Conservation (phyloP, 2,329 filamentous ascomycete genomes). For the Penicillium sp. region DNA sequence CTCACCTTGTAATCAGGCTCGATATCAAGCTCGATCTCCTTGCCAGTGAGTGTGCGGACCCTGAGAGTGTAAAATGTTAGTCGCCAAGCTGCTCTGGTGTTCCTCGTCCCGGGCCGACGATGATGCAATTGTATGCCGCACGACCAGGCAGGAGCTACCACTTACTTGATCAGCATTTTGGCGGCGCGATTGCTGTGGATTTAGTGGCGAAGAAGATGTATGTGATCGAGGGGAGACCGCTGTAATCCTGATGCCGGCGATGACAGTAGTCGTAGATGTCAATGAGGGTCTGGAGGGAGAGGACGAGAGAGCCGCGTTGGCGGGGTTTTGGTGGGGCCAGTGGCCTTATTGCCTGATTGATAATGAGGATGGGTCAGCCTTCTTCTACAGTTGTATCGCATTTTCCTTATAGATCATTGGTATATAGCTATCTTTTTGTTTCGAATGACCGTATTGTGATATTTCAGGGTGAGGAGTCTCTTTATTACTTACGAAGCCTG, state of each 20-base stretch:
- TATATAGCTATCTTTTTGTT: background rate
- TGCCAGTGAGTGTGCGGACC: slow-evolving; percentile 95
- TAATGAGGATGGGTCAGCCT: slow-evolving; percentile 17
- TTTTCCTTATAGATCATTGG: background rate
- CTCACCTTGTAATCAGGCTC: slow-evolving; percentile 87
- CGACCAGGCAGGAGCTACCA: slow-evolving; percentile 8
- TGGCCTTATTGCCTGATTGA: slow-evolving; percentile 31
- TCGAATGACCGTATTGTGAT: background rate
- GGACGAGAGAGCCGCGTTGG: slow-evolving; percentile 32
- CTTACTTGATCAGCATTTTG: slow-evolving; percentile 59
- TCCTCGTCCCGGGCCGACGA: slow-evolving; percentile 15
- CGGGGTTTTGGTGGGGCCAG: slow-evolving; percentile 40
- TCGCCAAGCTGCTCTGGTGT: slow-evolving; percentile 17
- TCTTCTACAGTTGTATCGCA: background rate
- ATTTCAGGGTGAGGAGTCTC: background rate
- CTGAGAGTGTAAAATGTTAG: slow-evolving; percentile 52
- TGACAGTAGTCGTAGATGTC: background rate
- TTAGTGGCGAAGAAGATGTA: background rate
- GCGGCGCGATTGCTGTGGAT: background rate
- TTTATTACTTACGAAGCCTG: background rate
- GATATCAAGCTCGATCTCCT: slow-evolving; percentile 98
- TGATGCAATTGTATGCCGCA: slow-evolving; percentile 22
- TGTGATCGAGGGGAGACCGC: slow-evolving; percentile 1
- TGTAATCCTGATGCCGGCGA: slow-evolving; percentile 1
- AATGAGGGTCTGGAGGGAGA: slow-evolving; percentile 22